phyloP scores from a whole-genome alignment of 176 grass and related monocot genomes.

The Bromus sterilis region DNA sequence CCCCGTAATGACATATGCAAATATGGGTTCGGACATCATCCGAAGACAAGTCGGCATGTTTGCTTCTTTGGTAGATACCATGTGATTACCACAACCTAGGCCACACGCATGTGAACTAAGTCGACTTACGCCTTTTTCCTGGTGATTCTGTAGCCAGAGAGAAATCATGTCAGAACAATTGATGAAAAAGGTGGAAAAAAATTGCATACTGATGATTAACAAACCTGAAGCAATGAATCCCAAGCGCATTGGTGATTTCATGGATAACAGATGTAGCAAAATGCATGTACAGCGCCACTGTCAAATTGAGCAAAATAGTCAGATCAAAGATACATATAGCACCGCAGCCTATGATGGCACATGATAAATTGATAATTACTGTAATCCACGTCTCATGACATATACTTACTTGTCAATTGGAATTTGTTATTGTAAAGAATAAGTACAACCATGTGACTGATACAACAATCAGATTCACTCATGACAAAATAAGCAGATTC shows the following conservation, averaged over 20 bases:
- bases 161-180: slow-evolving; percentile 13
- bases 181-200: background rate
- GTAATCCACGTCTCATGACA: background rate
- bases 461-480: background rate
- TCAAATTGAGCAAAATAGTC: slow-evolving; percentile 4
- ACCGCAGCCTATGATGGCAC: background rate
- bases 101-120: background rate
- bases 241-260: slow-evolving; percentile 91
- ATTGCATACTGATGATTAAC: background rate
- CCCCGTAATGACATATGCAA: background rate
- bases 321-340: background rate
- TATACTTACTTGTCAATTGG: background rate
- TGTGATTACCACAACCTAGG: background rate
- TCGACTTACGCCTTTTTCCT: slow-evolving; percentile 76
- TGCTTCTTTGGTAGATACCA: slow-evolving; percentile 11
- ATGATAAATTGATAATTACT: background rate
- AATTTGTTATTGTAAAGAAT: background rate
- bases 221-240: slow-evolving; percentile 96
- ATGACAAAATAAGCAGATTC: background rate
- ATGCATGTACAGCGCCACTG: slow-evolving; percentile 88
- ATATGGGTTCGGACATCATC: background rate
- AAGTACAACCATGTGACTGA: background rate
- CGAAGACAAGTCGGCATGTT: background rate
- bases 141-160: slow-evolving; percentile 62
- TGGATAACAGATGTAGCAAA: slow-evolving; percentile 98